Base-by-base conservation (phyloP, 1,284 basidiomycete genomes). In the Papiliotrema flavescens region DNA sequence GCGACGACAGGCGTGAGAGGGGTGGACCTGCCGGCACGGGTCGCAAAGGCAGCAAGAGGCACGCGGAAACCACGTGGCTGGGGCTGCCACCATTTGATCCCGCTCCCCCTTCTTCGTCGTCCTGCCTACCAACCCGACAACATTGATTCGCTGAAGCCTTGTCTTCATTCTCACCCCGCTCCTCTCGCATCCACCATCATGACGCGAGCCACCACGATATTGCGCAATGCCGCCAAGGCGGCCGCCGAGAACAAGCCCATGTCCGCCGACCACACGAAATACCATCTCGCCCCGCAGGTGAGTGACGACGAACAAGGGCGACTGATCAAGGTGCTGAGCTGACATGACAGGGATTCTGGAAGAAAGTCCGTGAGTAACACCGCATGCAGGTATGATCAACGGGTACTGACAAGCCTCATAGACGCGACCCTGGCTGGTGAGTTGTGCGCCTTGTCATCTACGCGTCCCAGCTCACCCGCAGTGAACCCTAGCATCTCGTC, bases 401-500 rank as follows among this genome's bases (percentile, higher is more conserved):
- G 13, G 24, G 39, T 26, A 54, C 41, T 56, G 32, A 45, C 47
- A 7, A 28, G 51, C 51, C 15, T 60, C 34, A 51, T 75, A 91
- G 89, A 88, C 65, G 89, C 93, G 76, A 84, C 88, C 59, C 80
- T 83, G 54, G 82, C 86, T 55, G 88, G 90, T 92, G 71, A 80
- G 88, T 82, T 17, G 3, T 17, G 3, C 17, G 23, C 11, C 7
- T 4, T 3, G 8, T 45, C 24, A 14, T 20, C 4, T 9, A 6
- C 1, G 9, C 19, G 5, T 13, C 23, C 19, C 45, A 47, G 23
- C 56, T 55, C 15, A 49, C 15, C 32, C 32, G 13, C 53, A 70
- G 74, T 93, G 63, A 92, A 94, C 77, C 90, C 92, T 37, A 86
- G 89, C 71, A 95, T 96, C 73, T 94, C 91, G 15, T 87, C 83